Evolutionary conservation across 805 yeast genomes (phyloP).

Genomic region (Sugiyamaella valdiviana): DNA sequence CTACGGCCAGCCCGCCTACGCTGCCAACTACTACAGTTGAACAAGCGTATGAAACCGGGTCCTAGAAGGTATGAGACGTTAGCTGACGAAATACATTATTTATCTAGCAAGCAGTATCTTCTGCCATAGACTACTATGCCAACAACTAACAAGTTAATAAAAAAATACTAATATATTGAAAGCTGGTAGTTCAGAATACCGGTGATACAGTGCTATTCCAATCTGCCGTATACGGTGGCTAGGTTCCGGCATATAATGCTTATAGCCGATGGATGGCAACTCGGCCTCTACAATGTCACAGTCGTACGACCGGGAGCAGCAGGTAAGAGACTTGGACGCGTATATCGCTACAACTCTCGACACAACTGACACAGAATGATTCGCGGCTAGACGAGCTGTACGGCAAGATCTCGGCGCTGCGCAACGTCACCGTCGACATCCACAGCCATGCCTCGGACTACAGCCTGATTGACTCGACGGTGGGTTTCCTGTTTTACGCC

Average conservation of each 20-base stretch:
- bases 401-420: slow-evolving; percentile 55
- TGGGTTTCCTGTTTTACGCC: slow-evolving; percentile 13
- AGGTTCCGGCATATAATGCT: background rate
- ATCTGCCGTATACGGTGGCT: background rate
- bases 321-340: too few relatives aligned
- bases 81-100: background rate
- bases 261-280: background rate
- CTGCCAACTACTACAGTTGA: slow-evolving; percentile 7
- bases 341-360: too few relatives aligned
- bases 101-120: background rate
- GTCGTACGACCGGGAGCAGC: slow-evolving; percentile 11
- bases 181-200: too few relatives aligned
- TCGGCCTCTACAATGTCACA: slow-evolving; percentile 8
- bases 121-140: background rate
- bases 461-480: slow-evolving; percentile 35
- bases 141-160: too few relatives aligned
- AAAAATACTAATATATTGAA: too few relatives aligned
- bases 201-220: background rate
- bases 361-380: slow-evolving; percentile 48
- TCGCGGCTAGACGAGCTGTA: slow-evolving; percentile 57
- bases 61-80: too few relatives aligned
- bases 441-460: slow-evolving; percentile 54
- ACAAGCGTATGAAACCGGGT: background rate
- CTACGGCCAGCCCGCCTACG: background rate
- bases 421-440: slow-evolving; percentile 62